These are phyloP conservation scores for Lachancea mirantina DNA, from an alignment of 805 yeast species.

Conservation along the genomic window DNA sequence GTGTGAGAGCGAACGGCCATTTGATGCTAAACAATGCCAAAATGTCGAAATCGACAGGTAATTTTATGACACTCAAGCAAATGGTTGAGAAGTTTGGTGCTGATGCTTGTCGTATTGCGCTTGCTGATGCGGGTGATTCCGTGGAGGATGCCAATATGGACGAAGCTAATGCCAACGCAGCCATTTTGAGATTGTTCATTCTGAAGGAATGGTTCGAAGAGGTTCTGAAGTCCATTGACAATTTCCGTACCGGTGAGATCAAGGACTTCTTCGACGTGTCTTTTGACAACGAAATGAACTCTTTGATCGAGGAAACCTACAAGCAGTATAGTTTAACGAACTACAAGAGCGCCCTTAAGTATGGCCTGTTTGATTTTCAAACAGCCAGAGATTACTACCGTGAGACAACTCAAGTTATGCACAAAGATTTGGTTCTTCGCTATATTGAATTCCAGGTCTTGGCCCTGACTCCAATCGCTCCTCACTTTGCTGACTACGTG, in stretches of 20 bases:
- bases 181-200: slow-evolving; percentile 85
- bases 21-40: slow-evolving; percentile 90
- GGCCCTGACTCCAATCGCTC: slow-evolving; percentile 85
- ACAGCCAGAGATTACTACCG: slow-evolving; percentile 94
- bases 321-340: slow-evolving; percentile 63
- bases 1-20: slow-evolving; percentile 93
- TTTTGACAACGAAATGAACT: slow-evolving; percentile 90
- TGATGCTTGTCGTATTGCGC: slow-evolving; percentile 93
- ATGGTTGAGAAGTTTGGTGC: slow-evolving; percentile 88
- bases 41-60: slow-evolving; percentile 98
- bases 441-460: slow-evolving; percentile 85
- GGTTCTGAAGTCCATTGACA: slow-evolving; percentile 42
- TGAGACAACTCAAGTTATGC: slow-evolving; percentile 68
- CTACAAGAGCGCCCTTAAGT: slow-evolving; percentile 84
- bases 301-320: slow-evolving; percentile 65
- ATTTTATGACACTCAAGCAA: slow-evolving; percentile 85
- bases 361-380: slow-evolving; percentile 90
- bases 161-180: slow-evolving; percentile 94
- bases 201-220: slow-evolving; percentile 96
- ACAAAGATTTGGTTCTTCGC: slow-evolving; percentile 67
- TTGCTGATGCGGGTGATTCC: slow-evolving; percentile 97
- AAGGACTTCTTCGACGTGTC: slow-evolving; percentile 76
- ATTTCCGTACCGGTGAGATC: slow-evolving; percentile 47
- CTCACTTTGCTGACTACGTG: slow-evolving; percentile 88
- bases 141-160: slow-evolving; percentile 98